Conservation (phyloP, 2,329 filamentous ascomycete species). For the Monosporascus sp. region DNA sequence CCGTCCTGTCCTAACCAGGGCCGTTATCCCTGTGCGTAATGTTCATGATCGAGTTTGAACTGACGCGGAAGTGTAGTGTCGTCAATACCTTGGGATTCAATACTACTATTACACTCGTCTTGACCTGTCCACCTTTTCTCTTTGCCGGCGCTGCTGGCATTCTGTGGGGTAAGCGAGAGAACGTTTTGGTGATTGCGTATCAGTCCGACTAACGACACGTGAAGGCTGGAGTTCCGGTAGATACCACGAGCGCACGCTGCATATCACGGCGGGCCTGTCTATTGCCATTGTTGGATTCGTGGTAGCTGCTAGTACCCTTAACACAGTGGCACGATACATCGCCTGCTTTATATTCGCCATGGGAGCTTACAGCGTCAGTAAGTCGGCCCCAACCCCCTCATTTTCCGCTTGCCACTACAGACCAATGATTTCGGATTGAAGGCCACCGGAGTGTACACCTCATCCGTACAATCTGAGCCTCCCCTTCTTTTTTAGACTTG, state of each 20-base stretch:
- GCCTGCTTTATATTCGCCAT: conserved; percentile 38
- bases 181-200: no score
- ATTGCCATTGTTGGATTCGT: conserved; percentile 38
- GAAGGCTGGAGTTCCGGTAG: conserved; percentile 46
- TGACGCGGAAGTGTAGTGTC: conserved; percentile 25
- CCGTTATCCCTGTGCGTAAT: no score
- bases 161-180: conserved; percentile 5
- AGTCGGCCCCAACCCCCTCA: no score
- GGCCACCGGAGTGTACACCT: no score
- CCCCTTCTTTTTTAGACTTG: no score
- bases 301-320: conserved; percentile 31
- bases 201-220: no score
- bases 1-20: no score
- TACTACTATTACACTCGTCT: conserved; percentile 43
- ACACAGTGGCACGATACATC: conserved; percentile 34
- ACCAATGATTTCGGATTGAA: no score
- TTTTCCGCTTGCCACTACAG: no score
- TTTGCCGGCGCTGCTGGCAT: conserved; percentile 43
- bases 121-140: conserved; percentile 49
- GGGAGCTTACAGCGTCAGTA: conserved; percentile 37
- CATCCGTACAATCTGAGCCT: no score
- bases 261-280: conserved; percentile 39
- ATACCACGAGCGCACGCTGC: conserved; percentile 44
- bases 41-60: no score
- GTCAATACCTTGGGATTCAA: conserved; percentile 45